phyloP scores from a whole-genome alignment of 164 flowering plant species.

The Liquidambar formosana region DNA sequence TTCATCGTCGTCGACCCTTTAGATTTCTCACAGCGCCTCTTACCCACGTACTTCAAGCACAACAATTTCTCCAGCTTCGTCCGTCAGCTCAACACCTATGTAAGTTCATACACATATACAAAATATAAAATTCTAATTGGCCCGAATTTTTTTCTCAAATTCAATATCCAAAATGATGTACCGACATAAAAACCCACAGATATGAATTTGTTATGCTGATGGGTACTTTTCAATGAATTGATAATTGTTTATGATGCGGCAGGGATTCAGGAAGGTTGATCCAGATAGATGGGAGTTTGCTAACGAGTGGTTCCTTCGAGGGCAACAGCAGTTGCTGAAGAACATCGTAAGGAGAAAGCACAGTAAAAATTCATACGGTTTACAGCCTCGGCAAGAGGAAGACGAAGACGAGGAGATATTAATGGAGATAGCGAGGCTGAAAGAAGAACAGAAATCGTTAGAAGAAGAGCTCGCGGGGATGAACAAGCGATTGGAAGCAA shows the following conservation, averaged over 20 bases:
- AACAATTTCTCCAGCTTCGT: constrained; percentile 95
- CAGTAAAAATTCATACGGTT: constrained; percentile 3
- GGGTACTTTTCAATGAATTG: neutral
- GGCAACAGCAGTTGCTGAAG: constrained; percentile 64
- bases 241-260: neutral
- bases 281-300: constrained; percentile 93
- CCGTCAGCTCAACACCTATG: constrained; percentile 93
- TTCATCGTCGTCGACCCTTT: constrained; percentile 77
- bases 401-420: constrained; percentile 45
- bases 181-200: too few relatives aligned
- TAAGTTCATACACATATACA: too few relatives aligned
- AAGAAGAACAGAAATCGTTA: constrained; percentile 56
- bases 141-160: too few relatives aligned
- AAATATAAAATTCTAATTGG: too few relatives aligned
- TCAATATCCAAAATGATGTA: too few relatives aligned
- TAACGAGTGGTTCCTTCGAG: constrained; percentile 75
- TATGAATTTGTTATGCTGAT: too few relatives aligned
- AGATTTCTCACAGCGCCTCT: constrained; percentile 59
- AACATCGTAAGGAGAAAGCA: constrained; percentile 63
- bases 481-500: constrained; percentile 63
- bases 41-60: constrained; percentile 87
- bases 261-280: constrained; percentile 89
- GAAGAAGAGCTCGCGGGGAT: constrained; percentile 62
- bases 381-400: constrained; percentile 19
- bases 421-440: constrained; percentile 58